A percentile compares a stretch with the other conserved stretches of the same genome.
Evolutionary conservation across 2,329 filamentous ascomycete species (phyloP).

Genomic region (Alternaria sp.): DNA sequence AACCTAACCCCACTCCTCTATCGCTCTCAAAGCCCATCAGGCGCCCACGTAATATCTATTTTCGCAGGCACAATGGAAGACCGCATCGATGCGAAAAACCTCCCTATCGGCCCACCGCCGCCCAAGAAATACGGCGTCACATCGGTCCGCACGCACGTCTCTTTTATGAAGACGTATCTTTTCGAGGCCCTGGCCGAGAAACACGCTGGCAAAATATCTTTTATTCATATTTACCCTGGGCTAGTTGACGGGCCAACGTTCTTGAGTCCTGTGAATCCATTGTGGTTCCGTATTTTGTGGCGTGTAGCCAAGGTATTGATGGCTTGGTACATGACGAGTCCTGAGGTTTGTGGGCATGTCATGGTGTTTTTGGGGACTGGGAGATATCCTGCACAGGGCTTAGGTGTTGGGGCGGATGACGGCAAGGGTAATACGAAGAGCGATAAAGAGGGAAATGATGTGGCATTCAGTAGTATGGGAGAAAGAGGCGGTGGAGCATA

Average conservation of each 20-base stretch:
- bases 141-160: conserved; percentile 38
- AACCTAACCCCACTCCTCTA: conserved; percentile 47
- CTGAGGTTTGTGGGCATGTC: too few relatives aligned
- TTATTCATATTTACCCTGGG: conserved; percentile 45
- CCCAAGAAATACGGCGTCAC: conserved; percentile 34
- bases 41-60: conserved; percentile 47
- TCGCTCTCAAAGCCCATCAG: conserved; percentile 25
- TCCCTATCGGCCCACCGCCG: conserved; percentile 40
- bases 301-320: conserved; percentile 28
- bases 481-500: conserved; percentile 41
- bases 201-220: conserved; percentile 38
- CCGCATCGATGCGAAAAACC: conserved; percentile 29
- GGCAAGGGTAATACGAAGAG: conserved; percentile 6
- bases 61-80: conserved; percentile 45
- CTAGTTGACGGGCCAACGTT: conserved; percentile 45
- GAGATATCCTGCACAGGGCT: too few relatives aligned
- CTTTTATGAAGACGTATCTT: conserved; percentile 46
- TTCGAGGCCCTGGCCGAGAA: conserved; percentile 37
- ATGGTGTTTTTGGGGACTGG: too few relatives aligned
- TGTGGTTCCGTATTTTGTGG: conserved; percentile 44
- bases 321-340: too few relatives aligned
- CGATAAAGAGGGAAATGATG: not conserved
- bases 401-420: conserved; percentile 16
- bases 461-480: conserved; percentile 30
- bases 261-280: conserved; percentile 30